These are phyloP conservation scores for Pseudocercospora eumusae DNA, from an alignment of 2,329 filamentous ascomycete genomes.

Conservation along the genomic window DNA sequence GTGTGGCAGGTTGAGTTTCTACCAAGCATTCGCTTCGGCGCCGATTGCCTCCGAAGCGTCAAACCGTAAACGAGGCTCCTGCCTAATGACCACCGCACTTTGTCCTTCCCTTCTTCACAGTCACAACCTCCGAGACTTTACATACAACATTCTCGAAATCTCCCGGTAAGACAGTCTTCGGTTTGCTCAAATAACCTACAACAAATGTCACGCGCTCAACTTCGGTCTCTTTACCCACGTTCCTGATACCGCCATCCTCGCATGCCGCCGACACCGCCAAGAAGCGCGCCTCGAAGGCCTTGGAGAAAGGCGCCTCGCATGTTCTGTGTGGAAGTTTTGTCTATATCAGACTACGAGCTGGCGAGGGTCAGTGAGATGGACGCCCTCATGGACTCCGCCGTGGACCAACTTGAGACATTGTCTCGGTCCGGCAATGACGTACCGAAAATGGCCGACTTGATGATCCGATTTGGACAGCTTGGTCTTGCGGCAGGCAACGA, in stretches of 20 bases:
- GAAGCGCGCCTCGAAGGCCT: slow-evolving; percentile 1
- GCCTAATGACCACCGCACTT: not conserved
- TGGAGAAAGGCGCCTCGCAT: not conserved
- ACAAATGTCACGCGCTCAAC: slow-evolving; percentile 6
- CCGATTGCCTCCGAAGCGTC: not conserved
- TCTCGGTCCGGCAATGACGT: slow-evolving; percentile 14
- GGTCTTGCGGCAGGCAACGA: slow-evolving; percentile 11
- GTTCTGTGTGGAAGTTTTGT: slow-evolving; percentile 18
- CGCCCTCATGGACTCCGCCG: slow-evolving; percentile 21
- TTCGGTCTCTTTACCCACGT: not conserved
- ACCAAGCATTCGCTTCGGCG: not conserved
- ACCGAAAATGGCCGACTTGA: slow-evolving; percentile 16
- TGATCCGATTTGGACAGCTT: slow-evolving; percentile 22
- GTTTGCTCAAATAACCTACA: slow-evolving; percentile 6
- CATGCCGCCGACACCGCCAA: slow-evolving; percentile 7
- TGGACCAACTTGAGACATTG: slow-evolving; percentile 27
- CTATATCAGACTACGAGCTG: slow-evolving; percentile 25
- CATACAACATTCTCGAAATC: not conserved
- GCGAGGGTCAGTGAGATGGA: slow-evolving; percentile 18
- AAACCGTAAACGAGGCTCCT: not conserved
- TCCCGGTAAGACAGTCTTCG: slow-evolving; percentile 3
- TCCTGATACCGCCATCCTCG: slow-evolving; percentile 7
- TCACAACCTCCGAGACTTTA: not conserved
- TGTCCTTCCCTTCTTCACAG: not conserved
- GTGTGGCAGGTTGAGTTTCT: not conserved